phyloP scores from a whole-genome alignment of 352 stramenopile species.

The Pythium vanterpoolii region DNA sequence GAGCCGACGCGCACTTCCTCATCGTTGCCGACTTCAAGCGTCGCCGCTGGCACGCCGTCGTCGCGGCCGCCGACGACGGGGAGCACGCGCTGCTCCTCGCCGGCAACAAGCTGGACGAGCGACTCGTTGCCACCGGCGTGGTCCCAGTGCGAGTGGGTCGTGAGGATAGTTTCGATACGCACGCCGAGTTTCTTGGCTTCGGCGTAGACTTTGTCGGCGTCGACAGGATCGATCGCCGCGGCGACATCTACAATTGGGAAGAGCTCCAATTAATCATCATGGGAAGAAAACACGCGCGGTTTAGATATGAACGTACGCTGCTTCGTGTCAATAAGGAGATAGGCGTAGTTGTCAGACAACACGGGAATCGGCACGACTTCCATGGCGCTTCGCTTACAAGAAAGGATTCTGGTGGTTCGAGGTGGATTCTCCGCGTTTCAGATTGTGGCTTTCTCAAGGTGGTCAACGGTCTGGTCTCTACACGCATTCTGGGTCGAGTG shows the following conservation, averaged over 20 bases:
- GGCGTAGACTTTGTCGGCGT: constrained; percentile 73
- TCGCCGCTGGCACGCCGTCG: constrained; percentile 60
- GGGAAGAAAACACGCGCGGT: neutral
- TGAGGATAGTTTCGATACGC: constrained; percentile 84
- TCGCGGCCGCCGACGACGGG: constrained; percentile 68
- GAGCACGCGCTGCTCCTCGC: constrained; percentile 37
- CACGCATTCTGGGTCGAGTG: too few species aligned
- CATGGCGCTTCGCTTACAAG: constrained; percentile 31
- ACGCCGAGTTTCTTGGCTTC: constrained; percentile 56
- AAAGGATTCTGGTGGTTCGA: too few species aligned
- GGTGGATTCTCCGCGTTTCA: too few species aligned
- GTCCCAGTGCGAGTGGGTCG: constrained; percentile 91
- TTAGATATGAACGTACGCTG: constrained; percentile 25
- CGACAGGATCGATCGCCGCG: constrained; percentile 86
- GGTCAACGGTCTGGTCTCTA: too few species aligned
- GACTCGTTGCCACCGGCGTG: constrained; percentile 87
- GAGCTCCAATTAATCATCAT: neutral
- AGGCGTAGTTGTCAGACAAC: constrained; percentile 91
- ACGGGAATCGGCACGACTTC: constrained; percentile 80
- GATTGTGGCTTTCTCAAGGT: too few species aligned
- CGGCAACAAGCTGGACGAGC: constrained; percentile 46
- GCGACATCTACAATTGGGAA: constrained; percentile 37
- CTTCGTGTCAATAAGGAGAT: constrained; percentile 73
- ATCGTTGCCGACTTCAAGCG: constrained; percentile 51
- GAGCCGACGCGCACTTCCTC: constrained; percentile 69